Evolutionary conservation across 83 land plant genomes (phyloP).

Genomic region (Picea mariana): DNA sequence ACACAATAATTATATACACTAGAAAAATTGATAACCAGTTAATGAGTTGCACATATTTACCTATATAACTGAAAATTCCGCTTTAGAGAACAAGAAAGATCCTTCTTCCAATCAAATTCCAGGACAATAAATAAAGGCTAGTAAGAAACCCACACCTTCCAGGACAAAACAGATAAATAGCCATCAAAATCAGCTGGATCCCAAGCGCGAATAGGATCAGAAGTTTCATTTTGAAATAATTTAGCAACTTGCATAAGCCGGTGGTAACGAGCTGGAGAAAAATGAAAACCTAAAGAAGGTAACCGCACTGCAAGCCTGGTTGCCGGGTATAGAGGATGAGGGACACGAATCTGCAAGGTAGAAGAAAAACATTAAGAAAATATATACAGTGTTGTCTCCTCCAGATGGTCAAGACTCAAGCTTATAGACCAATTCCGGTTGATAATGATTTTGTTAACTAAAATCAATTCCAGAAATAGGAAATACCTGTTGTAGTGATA

Average conservation of each 20-base stretch:
- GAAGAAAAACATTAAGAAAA: background rate
- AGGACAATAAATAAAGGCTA: background rate
- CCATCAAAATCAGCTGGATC: constrained; percentile 95
- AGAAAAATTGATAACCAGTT: background rate
- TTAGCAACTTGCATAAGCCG: constrained; percentile 83
- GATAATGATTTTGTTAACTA: constrained; percentile 14
- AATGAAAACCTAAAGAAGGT: constrained; percentile 87
- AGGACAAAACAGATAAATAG: constrained; percentile 67
- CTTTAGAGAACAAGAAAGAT: background rate
- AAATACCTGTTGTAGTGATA: constrained; percentile 87
- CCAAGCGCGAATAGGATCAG: constrained; percentile 60
- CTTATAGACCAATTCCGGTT: background rate
- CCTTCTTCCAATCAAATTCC: background rate
- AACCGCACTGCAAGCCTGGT: constrained; percentile 81
- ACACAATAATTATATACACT: background rate
- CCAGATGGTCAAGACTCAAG: background rate
- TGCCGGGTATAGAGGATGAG: constrained; percentile 80
- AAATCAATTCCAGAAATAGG: background rate
- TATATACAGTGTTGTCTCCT: background rate
- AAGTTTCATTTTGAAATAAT: constrained; percentile 53
- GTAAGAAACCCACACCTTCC: constrained; percentile 70
- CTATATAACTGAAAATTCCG: background rate
- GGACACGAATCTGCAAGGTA: constrained; percentile 62
- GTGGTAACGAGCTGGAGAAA: constrained; percentile 98
- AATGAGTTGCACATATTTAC: background rate